phyloP scores from a whole-genome alignment of 805 yeast species.

The Saccharomycopsis capsularis region DNA sequence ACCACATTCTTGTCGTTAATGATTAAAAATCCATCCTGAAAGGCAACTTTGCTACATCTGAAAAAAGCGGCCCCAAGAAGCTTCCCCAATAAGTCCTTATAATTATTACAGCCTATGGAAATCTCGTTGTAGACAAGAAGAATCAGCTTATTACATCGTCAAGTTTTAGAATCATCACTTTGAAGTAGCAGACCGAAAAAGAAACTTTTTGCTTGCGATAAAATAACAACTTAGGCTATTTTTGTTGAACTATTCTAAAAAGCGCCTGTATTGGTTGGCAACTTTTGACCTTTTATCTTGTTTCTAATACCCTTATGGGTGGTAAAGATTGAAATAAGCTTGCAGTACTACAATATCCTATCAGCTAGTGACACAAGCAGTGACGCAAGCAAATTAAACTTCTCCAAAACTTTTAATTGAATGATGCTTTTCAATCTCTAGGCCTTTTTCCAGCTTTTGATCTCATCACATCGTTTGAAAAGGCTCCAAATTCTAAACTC shows the following conservation, averaged over 20 bases:
- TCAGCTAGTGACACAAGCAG: slow-evolving; percentile 53
- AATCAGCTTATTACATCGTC: slow-evolving; percentile 41
- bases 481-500: slow-evolving; percentile 62
- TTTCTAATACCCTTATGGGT: slow-evolving; percentile 43
- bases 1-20: slow-evolving; percentile 58
- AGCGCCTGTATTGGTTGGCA: slow-evolving; percentile 50
- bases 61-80: slow-evolving; percentile 38
- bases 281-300: slow-evolving; percentile 37
- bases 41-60: slow-evolving; percentile 34
- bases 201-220: slow-evolving; percentile 48
- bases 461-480: slow-evolving; percentile 33
- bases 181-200: slow-evolving; percentile 42
- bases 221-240: slow-evolving; percentile 50
- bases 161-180: slow-evolving; percentile 49
- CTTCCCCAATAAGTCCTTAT: slow-evolving; percentile 43
- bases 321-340: slow-evolving; percentile 52
- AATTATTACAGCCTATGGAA: slow-evolving; percentile 57
- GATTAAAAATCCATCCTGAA: slow-evolving; percentile 42
- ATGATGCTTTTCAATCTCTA: slow-evolving; percentile 45
- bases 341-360: slow-evolving; percentile 54
- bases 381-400: slow-evolving; percentile 49
- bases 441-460: slow-evolving; percentile 48
- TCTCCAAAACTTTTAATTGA: slow-evolving; percentile 54
- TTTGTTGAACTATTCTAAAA: slow-evolving; percentile 66
- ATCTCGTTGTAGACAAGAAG: slow-evolving; percentile 64